Base-by-base conservation (phyloP, 768 basidiomycete genomes). In the Tylopilus rubrobrunneus region DNA sequence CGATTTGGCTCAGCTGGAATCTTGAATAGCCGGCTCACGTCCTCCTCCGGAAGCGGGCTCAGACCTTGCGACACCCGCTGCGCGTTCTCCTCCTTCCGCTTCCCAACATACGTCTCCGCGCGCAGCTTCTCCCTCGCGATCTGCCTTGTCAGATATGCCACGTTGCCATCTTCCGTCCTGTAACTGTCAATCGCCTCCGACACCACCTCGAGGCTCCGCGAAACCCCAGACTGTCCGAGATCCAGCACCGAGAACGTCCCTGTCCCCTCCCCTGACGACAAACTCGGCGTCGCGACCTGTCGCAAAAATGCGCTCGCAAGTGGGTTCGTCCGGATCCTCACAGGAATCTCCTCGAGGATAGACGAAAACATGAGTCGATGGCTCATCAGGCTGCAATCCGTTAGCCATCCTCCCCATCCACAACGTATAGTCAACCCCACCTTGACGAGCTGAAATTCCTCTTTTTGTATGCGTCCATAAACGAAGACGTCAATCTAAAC, bases 81-180 rank as follows among this genome's bases (percentile, higher is more conserved):
- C 36, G 78, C 79, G 64, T 91, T 96, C 73, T 97, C 94, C 68
- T 96, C 94, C 67, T 87, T 90, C 52, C 92, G 84, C 71, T 93
- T 94, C 62, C 82, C 79, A 50, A 94, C 72, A 65, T 87, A 86
- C 49, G 78, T 77, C 52, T 97, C 94, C 47, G 91, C 90, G 56
- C 82, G 83, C 42, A 78, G 72, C 65, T 83, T 86, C 70, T 97
- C 94, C 29, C 94, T 81, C 29, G 86, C 86, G 65, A 95, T 95
- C 68, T 95, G 93, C 51, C 94, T 85, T 43, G 78, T 78, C 60
- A 92, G 74, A 76, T 92, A 97, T 49, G 88, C 92, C 59, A 94
- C 80, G 71, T 96, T 96, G 48, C 91, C 89, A 64, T 95, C 90
- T 71, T 97, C 94, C 51, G 89, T 91, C 63, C 86, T 84, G 73